Evolutionary conservation across 129 eudicot species (phyloP).

Genomic region (Tagetes patula): DNA sequence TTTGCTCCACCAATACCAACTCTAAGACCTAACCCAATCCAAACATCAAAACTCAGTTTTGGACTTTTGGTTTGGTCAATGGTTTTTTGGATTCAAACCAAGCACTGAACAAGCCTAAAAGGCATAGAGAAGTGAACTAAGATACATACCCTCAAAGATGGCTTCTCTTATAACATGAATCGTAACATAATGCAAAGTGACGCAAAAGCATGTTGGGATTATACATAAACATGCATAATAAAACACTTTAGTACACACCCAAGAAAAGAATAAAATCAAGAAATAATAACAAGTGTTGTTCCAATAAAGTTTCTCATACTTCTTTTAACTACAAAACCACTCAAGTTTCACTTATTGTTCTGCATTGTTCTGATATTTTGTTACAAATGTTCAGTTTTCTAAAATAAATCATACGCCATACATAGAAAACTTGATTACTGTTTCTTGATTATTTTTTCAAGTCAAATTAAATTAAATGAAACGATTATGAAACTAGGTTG

Average conservation of each 20-base stretch:
- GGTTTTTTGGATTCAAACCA: background rate
- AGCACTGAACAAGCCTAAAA: background rate
- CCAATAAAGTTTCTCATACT: too few species aligned
- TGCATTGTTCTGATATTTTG: too few species aligned
- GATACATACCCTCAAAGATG: background rate
- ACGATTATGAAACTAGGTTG: too few species aligned
- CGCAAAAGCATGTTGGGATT: background rate
- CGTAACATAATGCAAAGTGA: background rate
- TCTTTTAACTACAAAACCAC: too few species aligned
- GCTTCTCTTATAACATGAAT: background rate
- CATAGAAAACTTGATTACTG: too few species aligned
- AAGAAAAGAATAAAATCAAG: too few species aligned
- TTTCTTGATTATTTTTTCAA: too few species aligned
- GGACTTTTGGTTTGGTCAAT: background rate
- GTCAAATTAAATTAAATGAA: too few species aligned
- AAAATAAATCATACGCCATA: too few species aligned
- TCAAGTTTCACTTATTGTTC: too few species aligned
- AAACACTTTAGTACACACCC: background rate
- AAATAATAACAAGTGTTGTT: too few species aligned
- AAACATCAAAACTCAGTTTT: background rate
- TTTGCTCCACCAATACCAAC: background rate
- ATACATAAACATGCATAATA: background rate
- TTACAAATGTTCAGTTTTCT: too few species aligned
- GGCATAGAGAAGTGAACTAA: background rate
- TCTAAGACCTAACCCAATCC: slow-evolving; percentile 4